Conservation (phyloP, 352 stramenopile genomes). For the Phytophthora lateralis region DNA sequence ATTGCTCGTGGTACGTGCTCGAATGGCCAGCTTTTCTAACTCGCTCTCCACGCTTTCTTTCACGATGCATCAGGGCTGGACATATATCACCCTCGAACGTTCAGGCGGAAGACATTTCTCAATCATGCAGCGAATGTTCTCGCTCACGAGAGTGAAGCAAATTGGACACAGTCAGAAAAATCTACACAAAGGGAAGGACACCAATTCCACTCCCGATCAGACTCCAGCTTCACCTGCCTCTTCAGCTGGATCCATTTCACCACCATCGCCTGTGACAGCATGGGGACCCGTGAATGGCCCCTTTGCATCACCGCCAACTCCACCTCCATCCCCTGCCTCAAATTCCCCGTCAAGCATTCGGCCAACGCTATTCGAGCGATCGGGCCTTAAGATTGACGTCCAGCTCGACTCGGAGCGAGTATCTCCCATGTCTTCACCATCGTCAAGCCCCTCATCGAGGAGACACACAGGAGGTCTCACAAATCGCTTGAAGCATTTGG, state of each 20-base stretch:
- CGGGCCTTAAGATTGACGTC: slow-evolving; percentile 27
- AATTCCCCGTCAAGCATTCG: slow-evolving; percentile 15
- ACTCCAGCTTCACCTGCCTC: slow-evolving; percentile 1
- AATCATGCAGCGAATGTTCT: slow-evolving; percentile 37
- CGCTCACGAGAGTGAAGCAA: slow-evolving; percentile 24
- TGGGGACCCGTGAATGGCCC: slow-evolving; percentile 10
- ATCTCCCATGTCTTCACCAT: slow-evolving; percentile 25
- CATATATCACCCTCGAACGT: slow-evolving; percentile 2
- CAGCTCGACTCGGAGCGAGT: slow-evolving; percentile 23
- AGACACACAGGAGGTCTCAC: slow-evolving; percentile 36
- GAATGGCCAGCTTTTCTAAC: slow-evolving; percentile 10
- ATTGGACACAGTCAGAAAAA: slow-evolving; percentile 20
- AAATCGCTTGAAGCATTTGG: slow-evolving; percentile 79
- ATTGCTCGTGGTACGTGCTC: slow-evolving; percentile 5
- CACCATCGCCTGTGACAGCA: slow-evolving; percentile 21
- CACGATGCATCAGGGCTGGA: not conserved
- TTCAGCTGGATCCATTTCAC: slow-evolving; percentile 11
- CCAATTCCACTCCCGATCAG: slow-evolving; percentile 14
- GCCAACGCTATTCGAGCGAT: slow-evolving; percentile 8
- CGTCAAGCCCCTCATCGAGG: slow-evolving; percentile 24
- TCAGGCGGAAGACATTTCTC: not conserved
- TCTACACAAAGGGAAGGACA: slow-evolving; percentile 22
- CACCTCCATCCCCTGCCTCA: slow-evolving; percentile 22
- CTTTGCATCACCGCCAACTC: slow-evolving; percentile 8
- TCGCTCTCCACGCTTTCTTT: not conserved